Conservation (phyloP, 371 early-diverging fungal genomes). For the Mortierella sp. region DNA sequence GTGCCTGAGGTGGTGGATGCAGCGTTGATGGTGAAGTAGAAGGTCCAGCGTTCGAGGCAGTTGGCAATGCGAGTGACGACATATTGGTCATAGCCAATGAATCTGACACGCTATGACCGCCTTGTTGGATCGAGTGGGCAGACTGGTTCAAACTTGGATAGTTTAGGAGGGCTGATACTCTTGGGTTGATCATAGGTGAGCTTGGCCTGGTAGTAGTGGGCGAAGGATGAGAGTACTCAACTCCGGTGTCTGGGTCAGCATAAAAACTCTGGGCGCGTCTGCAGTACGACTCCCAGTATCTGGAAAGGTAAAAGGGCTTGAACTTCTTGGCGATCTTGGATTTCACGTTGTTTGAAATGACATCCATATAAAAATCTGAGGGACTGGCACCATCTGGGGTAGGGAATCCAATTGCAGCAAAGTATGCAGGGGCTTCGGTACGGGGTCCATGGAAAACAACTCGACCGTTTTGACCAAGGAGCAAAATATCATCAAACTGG, state of each 20-base stretch:
- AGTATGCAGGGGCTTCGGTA: conserved; percentile 62
- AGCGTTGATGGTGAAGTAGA: conserved; percentile 8
- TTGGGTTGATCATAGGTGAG: conserved; percentile 37
- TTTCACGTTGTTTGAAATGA: conserved; percentile 62
- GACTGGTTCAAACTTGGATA: conserved; percentile 88
- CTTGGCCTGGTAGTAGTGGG: conserved; percentile 78
- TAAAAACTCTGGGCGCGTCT: conserved; percentile 48
- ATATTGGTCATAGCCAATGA: conserved; percentile 30
- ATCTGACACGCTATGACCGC: conserved; percentile 15
- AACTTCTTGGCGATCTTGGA: conserved; percentile 52
- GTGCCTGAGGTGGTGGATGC: conserved; percentile 12
- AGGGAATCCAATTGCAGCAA: conserved; percentile 68
- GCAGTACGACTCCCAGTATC: conserved; percentile 55
- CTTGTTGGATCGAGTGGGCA: conserved; percentile 88
- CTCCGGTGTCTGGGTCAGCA: conserved; percentile 88
- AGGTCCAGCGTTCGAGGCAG: background rate
- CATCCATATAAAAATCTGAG: conserved; percentile 76
- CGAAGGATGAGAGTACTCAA: conserved; percentile 64
- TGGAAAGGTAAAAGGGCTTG: conserved; percentile 48
- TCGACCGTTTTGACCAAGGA: conserved; percentile 76
- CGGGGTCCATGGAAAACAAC: conserved; percentile 75
- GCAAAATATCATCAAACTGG: conserved; percentile 77
- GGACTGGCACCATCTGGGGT: conserved; percentile 65
- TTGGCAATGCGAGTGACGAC: background rate
- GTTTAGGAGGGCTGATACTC: conserved; percentile 62